Percentiles rank a stretch among this genome's conserved stretches.
phyloP scores from a whole-genome alignment of 306 rosid species.

The Amphicarpaea edgeworthii region DNA sequence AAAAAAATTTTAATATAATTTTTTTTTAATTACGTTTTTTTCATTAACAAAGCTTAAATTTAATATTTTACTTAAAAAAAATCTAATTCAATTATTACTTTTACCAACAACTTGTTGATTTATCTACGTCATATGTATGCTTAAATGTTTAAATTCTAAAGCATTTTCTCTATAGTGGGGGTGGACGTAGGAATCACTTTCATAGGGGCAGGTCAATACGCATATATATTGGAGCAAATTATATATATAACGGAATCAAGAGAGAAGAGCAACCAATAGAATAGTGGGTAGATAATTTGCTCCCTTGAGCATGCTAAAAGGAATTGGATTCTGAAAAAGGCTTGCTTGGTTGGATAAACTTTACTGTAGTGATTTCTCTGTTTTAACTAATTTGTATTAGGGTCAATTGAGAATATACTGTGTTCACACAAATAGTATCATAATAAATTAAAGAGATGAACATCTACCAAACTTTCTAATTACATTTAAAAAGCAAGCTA shows the following conservation, averaged over 20 bases:
- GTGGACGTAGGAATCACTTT: slow-evolving; percentile 12
- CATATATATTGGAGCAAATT: background rate
- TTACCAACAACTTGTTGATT: too few species aligned
- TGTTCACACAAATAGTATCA: background rate
- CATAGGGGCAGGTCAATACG: background rate
- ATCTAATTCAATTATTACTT: too few species aligned
- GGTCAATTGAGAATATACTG: background rate
- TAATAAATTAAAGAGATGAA: background rate
- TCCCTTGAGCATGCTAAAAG: background rate
- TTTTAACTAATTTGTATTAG: background rate
- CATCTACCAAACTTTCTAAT: background rate
- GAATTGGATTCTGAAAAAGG: background rate
- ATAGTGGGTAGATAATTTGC: background rate
- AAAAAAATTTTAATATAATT: too few species aligned
- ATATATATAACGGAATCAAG: background rate
- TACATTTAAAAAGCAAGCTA: background rate
- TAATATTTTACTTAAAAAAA: too few species aligned
- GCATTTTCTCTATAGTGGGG: background rate
- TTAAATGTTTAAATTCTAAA: background rate
- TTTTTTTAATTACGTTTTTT: too few species aligned
- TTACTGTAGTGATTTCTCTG: background rate
- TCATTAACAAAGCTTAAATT: too few species aligned
- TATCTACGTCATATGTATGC: slow-evolving; percentile 1
- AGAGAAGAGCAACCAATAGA: too few species aligned
- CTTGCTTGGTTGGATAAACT: background rate